These are phyloP conservation scores for Nakaseomyces delphensis DNA, from an alignment of 1,139 yeast genomes.

Conservation along the genomic window DNA sequence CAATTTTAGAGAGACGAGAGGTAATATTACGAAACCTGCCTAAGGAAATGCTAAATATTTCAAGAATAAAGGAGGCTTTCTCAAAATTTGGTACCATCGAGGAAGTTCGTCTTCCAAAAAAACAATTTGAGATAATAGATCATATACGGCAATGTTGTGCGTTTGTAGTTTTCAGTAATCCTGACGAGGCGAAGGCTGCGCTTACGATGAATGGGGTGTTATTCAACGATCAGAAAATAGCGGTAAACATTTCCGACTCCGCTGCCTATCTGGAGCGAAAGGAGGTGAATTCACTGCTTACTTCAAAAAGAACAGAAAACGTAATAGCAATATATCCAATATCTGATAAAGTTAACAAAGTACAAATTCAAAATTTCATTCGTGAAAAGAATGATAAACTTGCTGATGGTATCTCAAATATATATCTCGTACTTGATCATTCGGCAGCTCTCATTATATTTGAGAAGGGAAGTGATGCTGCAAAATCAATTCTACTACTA, in stretches of 20 bases:
- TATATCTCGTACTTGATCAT: conserved; percentile 42
- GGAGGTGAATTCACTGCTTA: conserved; percentile 26
- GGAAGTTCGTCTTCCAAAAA: conserved; percentile 39
- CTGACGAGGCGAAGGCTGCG: conserved; percentile 38
- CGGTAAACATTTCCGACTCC: conserved; percentile 37
- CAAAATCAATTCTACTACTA: conserved; percentile 47
- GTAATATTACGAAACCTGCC: conserved; percentile 46
- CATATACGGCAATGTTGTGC: conserved; percentile 45
- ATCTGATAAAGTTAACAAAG: conserved; percentile 39
- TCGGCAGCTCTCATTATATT: conserved; percentile 50
- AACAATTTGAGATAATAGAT: conserved; percentile 25
- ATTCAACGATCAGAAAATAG: conserved; percentile 39
- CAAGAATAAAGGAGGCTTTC: conserved; percentile 32
- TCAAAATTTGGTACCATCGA: conserved; percentile 42
- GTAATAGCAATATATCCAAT: conserved; percentile 41
- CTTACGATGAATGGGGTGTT: conserved; percentile 33
- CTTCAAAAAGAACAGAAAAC: conserved; percentile 28
- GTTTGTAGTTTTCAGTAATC: conserved; percentile 40
- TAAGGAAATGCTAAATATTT: conserved; percentile 26
- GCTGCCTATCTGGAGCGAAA: conserved; percentile 32
- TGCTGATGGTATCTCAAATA: conserved; percentile 23
- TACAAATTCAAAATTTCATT: conserved; percentile 36
- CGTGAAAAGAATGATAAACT: conserved; percentile 36
- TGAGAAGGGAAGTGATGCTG: conserved; percentile 41
- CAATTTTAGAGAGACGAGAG: conserved; percentile 44